Conservation (phyloP, 495 filamentous ascomycete species). For the Xylaria cubensis region DNA sequence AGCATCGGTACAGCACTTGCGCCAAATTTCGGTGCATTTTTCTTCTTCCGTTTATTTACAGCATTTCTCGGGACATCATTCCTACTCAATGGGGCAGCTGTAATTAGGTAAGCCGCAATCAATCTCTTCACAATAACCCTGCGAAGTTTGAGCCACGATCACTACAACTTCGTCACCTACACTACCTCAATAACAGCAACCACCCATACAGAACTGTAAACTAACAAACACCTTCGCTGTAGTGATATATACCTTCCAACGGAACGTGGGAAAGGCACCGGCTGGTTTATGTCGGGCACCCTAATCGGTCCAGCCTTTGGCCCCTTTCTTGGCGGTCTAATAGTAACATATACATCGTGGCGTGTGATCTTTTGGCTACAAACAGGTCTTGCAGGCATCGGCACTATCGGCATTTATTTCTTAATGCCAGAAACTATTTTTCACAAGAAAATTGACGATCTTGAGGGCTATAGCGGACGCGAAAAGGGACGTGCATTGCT, state of each 20-base stretch:
- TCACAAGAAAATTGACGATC: slow-evolving; percentile 61
- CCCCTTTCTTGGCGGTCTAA: slow-evolving; percentile 70
- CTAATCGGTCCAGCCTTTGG: slow-evolving; percentile 75
- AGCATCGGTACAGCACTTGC: slow-evolving; percentile 71
- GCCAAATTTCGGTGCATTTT: slow-evolving; percentile 70
- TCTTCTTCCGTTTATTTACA: slow-evolving; percentile 71
- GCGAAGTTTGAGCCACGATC: background rate
- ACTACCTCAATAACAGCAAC: background rate
- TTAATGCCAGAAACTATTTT: slow-evolving; percentile 75
- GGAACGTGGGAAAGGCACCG: slow-evolving; percentile 70
- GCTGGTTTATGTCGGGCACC: slow-evolving; percentile 73
- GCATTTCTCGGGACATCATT: slow-evolving; percentile 77
- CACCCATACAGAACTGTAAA: background rate
- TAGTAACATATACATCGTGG: slow-evolving; percentile 74
- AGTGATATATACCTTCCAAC: slow-evolving; percentile 70
- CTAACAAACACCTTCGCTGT: background rate
- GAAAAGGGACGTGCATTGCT: slow-evolving; percentile 61
- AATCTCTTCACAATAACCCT: background rate
- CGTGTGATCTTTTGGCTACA: slow-evolving; percentile 77
- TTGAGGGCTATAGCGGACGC: slow-evolving; percentile 53
- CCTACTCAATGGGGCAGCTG: slow-evolving; percentile 67
- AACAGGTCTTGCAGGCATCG: slow-evolving; percentile 64
- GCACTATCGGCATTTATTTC: slow-evolving; percentile 64
- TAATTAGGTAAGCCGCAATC: slow-evolving; percentile 52
- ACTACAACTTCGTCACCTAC: background rate